A percentile compares a stretch with the other conserved stretches of the same genome.
Conservation (phyloP, 306 rosid species). For the Medicago truncatula region MtrunA17r5.0-ANR NC_053045.1:57219501-57220000, state of each 20-base stretch:
- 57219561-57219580: no score
- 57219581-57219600: no score
- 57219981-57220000: constrained; percentile 75
- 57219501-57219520: no score
- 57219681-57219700: neutral
- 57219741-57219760: neutral
- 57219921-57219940: constrained; percentile 87
- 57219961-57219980: constrained; percentile 45
- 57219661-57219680: no score
- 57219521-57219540: no score
- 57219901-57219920: constrained; percentile 44
- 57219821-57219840: constrained; percentile 45
- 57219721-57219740: constrained; percentile 19
- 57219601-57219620: no score
- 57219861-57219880: neutral
- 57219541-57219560: no score
- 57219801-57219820: constrained; percentile 71
- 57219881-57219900: neutral
- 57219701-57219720: constrained; percentile 41
- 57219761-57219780: constrained; percentile 34
- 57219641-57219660: no score
- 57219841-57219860: constrained; percentile 14
- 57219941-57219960: constrained; percentile 80
- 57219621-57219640: no score
- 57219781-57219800: constrained; percentile 61